phyloP scores from a whole-genome alignment of 1,284 basidiomycete species.

The Wallemia hederae region DNA sequence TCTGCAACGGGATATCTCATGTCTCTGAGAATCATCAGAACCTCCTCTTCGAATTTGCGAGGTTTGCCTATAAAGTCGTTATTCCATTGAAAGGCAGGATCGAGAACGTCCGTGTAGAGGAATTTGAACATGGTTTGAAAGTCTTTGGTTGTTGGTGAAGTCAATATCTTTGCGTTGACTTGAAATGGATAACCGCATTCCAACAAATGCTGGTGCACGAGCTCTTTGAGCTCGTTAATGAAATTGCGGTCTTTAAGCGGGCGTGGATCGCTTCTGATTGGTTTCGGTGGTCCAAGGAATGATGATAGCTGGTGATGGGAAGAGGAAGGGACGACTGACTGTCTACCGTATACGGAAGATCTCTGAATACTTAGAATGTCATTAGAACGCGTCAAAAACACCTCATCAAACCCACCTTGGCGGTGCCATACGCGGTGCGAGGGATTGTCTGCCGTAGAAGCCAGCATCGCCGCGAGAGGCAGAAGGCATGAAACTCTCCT shows the following conservation, averaged over 20 bases:
- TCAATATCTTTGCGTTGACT: constrained; percentile 31
- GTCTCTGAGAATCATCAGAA: constrained; percentile 37
- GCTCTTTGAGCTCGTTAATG: constrained; percentile 31
- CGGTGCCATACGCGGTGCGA: constrained; percentile 19
- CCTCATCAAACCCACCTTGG: constrained; percentile 20
- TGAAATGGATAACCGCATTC: constrained; percentile 26
- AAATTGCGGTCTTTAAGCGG: constrained; percentile 40
- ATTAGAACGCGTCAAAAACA: not conserved
- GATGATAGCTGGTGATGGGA: constrained; percentile 8
- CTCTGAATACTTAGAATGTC: constrained; percentile 24
- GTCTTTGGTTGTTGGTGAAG: constrained; percentile 47
- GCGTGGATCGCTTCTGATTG: constrained; percentile 35
- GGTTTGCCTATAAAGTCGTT: constrained; percentile 13
- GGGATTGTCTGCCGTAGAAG: constrained; percentile 37
- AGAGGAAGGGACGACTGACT: constrained; percentile 17
- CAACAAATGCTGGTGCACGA: constrained; percentile 37
- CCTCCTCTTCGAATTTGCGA: constrained; percentile 48
- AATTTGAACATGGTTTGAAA: constrained; percentile 51
- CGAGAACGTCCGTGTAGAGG: constrained; percentile 32
- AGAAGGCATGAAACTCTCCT: constrained; percentile 27
- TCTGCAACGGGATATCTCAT: constrained; percentile 44
- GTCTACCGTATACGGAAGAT: constrained; percentile 29
- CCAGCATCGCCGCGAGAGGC: constrained; percentile 26
- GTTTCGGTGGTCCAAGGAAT: constrained; percentile 15
- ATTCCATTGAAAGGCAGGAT: constrained; percentile 27